Conservation (phyloP, 495 filamentous ascomycete species). For the Penicillium soppii region DNA sequence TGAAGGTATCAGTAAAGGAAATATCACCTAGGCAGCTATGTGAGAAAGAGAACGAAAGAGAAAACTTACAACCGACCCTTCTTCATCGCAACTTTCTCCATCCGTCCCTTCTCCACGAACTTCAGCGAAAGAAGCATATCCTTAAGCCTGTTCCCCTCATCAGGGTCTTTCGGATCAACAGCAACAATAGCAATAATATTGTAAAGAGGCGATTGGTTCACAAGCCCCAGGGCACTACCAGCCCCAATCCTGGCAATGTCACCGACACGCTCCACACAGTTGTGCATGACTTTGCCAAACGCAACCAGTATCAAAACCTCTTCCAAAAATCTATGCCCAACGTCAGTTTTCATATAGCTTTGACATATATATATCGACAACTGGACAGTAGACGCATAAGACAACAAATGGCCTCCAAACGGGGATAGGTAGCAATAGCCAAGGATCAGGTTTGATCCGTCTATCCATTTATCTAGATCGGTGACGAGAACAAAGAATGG, state of each 20-base stretch:
- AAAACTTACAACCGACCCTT: conserved; percentile 16
- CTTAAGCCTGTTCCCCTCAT: conserved; percentile 20
- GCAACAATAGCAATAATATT: conserved; percentile 31
- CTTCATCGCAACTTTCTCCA: conserved; percentile 27
- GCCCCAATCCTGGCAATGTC: neutral
- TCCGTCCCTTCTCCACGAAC: conserved; percentile 24
- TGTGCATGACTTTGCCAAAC: conserved; percentile 2
- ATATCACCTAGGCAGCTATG: neutral
- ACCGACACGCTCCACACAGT: conserved; percentile 6
- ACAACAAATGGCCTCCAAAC: conserved; percentile 23
- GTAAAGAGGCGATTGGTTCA: conserved; percentile 8
- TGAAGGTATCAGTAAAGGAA: neutral
- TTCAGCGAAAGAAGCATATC: conserved; percentile 25
- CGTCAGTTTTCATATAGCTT: conserved; percentile 11
- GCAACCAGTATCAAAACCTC: conserved; percentile 8
- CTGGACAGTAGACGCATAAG: conserved; percentile 33
- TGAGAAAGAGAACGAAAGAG: too few relatives aligned
- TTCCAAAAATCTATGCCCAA: conserved; percentile 19
- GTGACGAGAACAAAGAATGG: conserved; percentile 30
- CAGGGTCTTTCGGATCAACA: conserved; percentile 22
- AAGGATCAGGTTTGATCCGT: conserved; percentile 16
- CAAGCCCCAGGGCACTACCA: neutral
- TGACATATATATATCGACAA: conserved; percentile 29
- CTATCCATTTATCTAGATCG: neutral
- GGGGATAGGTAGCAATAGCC: conserved; percentile 30